Evolutionary conservation across 176 grass and related monocot species (phyloP).

Genomic region (Oropetium thomaeum): DNA sequence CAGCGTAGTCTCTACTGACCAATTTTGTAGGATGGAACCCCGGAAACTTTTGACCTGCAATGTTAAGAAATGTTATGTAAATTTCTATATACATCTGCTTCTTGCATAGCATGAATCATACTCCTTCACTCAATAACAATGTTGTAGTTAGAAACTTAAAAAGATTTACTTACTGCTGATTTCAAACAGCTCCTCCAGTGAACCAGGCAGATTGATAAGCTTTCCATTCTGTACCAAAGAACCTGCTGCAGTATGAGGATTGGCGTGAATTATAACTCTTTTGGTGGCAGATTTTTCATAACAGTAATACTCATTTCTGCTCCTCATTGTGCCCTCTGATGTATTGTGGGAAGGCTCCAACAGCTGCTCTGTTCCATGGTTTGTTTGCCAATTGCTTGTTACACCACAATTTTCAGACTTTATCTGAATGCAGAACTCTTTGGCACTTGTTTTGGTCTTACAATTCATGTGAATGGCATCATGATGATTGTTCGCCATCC

Average conservation of each 20-base stretch:
- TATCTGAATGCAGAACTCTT: constrained; percentile 40
- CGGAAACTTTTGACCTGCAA: constrained; percentile 73
- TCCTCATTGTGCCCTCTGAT: constrained; percentile 15
- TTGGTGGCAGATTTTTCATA: constrained; percentile 25
- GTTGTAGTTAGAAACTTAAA: background rate
- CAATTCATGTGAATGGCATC: constrained; percentile 6
- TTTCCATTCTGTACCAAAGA: constrained; percentile 54
- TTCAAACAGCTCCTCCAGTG: constrained; percentile 72
- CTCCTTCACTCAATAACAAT: background rate
- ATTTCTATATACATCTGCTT: background rate
- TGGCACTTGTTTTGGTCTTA: constrained; percentile 19
- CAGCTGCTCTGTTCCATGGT: background rate
- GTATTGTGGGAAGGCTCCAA: background rate
- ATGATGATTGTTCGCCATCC: background rate
- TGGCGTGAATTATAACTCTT: constrained; percentile 71
- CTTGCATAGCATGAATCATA: background rate
- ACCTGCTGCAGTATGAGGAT: constrained; percentile 24
- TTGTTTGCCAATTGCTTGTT: constrained; percentile 17
- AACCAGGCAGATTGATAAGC: constrained; percentile 74
- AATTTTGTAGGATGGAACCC: constrained; percentile 58
- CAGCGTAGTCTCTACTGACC: constrained; percentile 70
- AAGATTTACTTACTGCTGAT: constrained; percentile 65
- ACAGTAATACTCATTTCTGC: constrained; percentile 17
- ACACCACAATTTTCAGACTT: constrained; percentile 14
- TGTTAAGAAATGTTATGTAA: background rate